Evolutionary conservation across 1,139 yeast genomes (phyloP), one percentile per base, ranked within the genome.

Genomic region (Spencermartinsiella ligniputridi): DNA sequence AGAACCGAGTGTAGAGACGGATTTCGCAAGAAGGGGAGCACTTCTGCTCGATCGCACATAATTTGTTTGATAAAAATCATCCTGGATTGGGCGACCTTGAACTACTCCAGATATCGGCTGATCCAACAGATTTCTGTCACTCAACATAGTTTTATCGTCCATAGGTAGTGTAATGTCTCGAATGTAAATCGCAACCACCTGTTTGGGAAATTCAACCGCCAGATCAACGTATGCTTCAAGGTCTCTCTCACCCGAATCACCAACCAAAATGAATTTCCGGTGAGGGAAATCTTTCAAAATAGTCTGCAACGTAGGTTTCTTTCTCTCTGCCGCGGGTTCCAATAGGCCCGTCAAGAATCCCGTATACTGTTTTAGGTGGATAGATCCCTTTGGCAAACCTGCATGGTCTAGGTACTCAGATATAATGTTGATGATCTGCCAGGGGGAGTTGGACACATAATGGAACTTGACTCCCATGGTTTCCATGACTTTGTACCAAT

Each of bases 181-280:
- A 37, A 94, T 85, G 61, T 81, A 89, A 4, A 94, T 87, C 0
- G 85, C 94, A 24, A 75, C 53, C 0, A 92, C 71, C 52, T 78
- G 83, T 4, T 70, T 67, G 0, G 96, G 95, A 55, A 69, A 79
- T 24, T 63, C 55, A 32, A 68, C 64, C 0, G 95, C 88, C 32
- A 88, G 67, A 33, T 83, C 84, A 3, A 79, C 75, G 60, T 92
- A 94, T 0, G 97, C 95, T 59, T 94, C 98, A 39, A 92, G 70
- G 66, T 94, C 99, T 51, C 83, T 82, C 61, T 94, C 98, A 1
- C 98, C 97, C 1, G 97, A 83, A 62, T 94, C 99, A 17, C 99
- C 99, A 20, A 92, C 75, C 45, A 95, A 71, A 17, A 92, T 72
- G 60, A 92, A 92, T 56, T 76, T 79, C 52, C 90, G 80, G 1